Base-by-base conservation (phyloP, 2,329 filamentous ascomycete genomes). In the Chaetomium sp. region DNA sequence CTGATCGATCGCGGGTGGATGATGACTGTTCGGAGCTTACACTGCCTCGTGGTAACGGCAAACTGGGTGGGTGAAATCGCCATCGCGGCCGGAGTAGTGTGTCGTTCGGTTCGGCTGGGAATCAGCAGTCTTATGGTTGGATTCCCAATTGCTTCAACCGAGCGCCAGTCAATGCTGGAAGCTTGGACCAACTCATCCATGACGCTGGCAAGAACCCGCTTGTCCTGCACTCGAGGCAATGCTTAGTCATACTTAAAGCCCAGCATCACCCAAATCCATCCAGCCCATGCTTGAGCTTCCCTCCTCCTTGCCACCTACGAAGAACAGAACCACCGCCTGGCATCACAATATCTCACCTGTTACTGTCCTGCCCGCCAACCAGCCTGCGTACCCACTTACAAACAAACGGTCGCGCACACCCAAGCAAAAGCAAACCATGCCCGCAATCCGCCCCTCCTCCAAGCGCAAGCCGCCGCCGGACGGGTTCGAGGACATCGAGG, bases 11-110 rank as follows among this genome's bases (percentile, higher is more conserved):
- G 3, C 35, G 21, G 27, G n/a, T 13, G 13, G 7, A 23, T 49
- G 9, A 4, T 9, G 9, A 23, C 19, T 42, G 38, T n/a, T 53
- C 23, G 47, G 23, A 47, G 81, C 89, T 79, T 78, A 93, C 91
- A 93, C 76, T 90, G 87, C 78, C 88, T 86, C 79, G 90, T 91
- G 79, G 85, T 86, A 78, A 90, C 87, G 75, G 91, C 94, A 76
- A 97, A 92, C 80, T 93, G 93, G 68, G 94, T 97, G 71, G 94
- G 92, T 80, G 93, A 91, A 81, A 97, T 93, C 78, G 92, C 88
- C 91, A 93, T 93, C 73, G 75, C 83, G 79, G 76, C 77, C 72
- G 78, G 75, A 60, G 62, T 71, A 70, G 73, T 74, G 71, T 70
- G 73, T 76, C 71, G 72, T 76, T 66, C 62, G 65, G 50, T 65